phyloP scores from a whole-genome alignment of 176 grass and related monocot species.

The Rhynchospora pubera region DNA sequence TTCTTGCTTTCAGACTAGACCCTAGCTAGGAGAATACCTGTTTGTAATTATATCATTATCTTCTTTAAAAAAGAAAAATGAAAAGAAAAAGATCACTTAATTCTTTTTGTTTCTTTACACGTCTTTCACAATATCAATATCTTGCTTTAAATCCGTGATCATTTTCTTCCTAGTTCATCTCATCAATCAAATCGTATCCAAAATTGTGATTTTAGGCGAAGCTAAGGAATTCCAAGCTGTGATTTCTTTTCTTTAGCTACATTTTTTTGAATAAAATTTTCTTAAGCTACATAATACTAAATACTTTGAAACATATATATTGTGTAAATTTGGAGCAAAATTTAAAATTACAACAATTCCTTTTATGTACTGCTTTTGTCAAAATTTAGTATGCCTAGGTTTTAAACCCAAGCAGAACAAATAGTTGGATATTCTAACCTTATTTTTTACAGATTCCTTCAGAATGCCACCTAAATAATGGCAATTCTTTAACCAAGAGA shows the following conservation, averaged over 20 bases:
- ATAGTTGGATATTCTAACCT: background rate
- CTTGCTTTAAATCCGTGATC: conserved; percentile 14
- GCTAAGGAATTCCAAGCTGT: background rate
- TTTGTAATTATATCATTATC: conserved; percentile 33
- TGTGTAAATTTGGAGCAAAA: background rate
- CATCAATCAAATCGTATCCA: background rate
- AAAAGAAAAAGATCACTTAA: conserved; percentile 26
- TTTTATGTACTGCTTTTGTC: background rate
- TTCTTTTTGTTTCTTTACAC: conserved; percentile 25
- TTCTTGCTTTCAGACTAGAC: conserved; percentile 38
- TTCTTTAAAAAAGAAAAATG: conserved; percentile 34
- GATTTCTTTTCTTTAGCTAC: background rate
- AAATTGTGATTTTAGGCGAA: background rate
- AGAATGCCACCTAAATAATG: background rate
- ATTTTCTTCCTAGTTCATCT: background rate
- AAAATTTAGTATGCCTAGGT: background rate
- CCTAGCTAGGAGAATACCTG: conserved; percentile 17
- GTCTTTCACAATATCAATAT: conserved; percentile 6
- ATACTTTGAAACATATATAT: background rate
- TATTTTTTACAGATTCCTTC: background rate
- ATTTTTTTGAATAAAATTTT: too few species aligned
- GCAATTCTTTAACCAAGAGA: background rate
- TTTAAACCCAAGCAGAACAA: background rate
- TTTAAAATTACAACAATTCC: background rate
- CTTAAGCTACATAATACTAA: background rate